phyloP scores from a whole-genome alignment of 1,284 basidiomycete genomes.

The Heterobasidion occidentale region DNA sequence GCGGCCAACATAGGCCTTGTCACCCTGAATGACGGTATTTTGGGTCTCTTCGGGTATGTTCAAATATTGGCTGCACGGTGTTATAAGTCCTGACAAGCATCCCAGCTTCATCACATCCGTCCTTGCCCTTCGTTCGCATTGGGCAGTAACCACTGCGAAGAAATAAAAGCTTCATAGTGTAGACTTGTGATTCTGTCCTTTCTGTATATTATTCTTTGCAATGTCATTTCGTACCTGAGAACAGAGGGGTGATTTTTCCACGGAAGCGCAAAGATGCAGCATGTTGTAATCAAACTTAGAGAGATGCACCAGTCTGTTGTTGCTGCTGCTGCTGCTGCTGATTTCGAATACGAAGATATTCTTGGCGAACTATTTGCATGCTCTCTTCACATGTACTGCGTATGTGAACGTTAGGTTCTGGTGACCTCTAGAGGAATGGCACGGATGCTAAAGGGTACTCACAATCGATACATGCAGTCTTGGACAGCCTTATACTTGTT shows the following conservation, averaged over 20 bases:
- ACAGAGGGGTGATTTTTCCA: too few relatives aligned
- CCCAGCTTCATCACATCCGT: constrained; percentile 52
- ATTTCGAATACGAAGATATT: constrained; percentile 65
- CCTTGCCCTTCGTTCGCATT: constrained; percentile 46
- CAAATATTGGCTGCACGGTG: not conserved
- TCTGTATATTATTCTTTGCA: not conserved
- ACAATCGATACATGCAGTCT: constrained; percentile 79
- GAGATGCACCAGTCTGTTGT: not conserved
- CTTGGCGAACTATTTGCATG: constrained; percentile 63
- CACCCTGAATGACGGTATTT: constrained; percentile 78
- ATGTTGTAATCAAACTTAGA: too few relatives aligned
- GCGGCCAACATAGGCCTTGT: constrained; percentile 77
- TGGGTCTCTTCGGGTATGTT: constrained; percentile 79
- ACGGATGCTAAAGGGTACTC: constrained; percentile 21
- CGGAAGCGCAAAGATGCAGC: too few relatives aligned
- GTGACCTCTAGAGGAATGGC: not conserved
- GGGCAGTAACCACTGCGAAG: constrained; percentile 35
- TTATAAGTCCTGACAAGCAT: constrained; percentile 3
- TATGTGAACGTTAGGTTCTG: not conserved
- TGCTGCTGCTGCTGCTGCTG: constrained; percentile 13
- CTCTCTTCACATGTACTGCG: constrained; percentile 62
- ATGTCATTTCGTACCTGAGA: not conserved
- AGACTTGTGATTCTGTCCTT: not conserved
- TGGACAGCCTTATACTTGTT: constrained; percentile 65
- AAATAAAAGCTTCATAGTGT: constrained; percentile 3